Conservation (phyloP, 2,329 filamentous ascomycete genomes). For the Xylaria hypoxylon region DNA sequence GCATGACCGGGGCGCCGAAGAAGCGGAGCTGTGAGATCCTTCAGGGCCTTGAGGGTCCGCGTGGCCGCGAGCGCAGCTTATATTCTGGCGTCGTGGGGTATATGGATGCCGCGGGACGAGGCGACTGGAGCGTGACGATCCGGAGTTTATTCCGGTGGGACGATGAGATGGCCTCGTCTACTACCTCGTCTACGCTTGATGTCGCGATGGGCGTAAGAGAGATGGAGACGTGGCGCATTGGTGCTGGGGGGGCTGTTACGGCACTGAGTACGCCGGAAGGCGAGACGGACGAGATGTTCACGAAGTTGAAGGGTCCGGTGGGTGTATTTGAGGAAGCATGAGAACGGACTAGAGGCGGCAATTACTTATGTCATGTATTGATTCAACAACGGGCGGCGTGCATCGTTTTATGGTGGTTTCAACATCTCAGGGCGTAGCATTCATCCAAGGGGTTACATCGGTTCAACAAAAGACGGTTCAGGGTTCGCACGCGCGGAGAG, state of each 20-base stretch:
- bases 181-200: background rate
- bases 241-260: constrained; percentile 91
- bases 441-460: constrained; percentile 11
- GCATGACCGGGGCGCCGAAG: constrained; percentile 97
- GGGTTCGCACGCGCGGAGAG: constrained; percentile 6
- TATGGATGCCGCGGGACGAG: constrained; percentile 84
- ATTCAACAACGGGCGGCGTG: background rate
- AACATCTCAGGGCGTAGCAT: constrained; percentile 22
- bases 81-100: constrained; percentile 94
- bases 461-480: constrained; percentile 25
- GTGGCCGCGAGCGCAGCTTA: constrained; percentile 72
- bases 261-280: constrained; percentile 81
- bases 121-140: constrained; percentile 93
- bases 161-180: constrained; percentile 58
- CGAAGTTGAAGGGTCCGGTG: constrained; percentile 73
- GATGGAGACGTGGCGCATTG: constrained; percentile 80
- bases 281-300: constrained; percentile 92
- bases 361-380: background rate
- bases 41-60: constrained; percentile 69
- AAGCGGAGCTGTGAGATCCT: constrained; percentile 90
- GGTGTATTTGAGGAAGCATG: constrained; percentile 58
- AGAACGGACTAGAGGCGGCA: constrained; percentile 18
- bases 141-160: constrained; percentile 82
- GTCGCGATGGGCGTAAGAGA: background rate
- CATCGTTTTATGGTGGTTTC: constrained; percentile 24